Percentiles rank a stretch among this genome's conserved stretches.
Evolutionary conservation across 2,329 filamentous ascomycete genomes (phyloP).

Genomic region (Ophiostoma sp.): DNA sequence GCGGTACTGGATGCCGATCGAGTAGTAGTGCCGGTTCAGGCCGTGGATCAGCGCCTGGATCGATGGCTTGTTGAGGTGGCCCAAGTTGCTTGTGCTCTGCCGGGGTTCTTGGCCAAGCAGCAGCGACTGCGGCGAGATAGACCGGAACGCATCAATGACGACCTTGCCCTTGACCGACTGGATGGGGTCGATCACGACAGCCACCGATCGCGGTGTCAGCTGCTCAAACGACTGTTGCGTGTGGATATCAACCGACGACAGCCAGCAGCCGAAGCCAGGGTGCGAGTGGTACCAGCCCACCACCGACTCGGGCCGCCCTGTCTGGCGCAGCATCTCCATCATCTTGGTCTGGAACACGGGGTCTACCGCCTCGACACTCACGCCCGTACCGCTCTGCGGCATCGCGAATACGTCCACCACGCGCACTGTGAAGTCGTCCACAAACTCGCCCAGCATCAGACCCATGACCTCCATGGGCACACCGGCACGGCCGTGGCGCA

Average conservation of each 20-base stretch:
- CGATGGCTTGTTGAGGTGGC: slow-evolving; percentile 98
- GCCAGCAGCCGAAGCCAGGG: slow-evolving; percentile 98
- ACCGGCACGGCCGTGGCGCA: slow-evolving; percentile 92
- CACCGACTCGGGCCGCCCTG: slow-evolving; percentile 93
- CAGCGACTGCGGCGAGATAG: slow-evolving; percentile 95
- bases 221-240: slow-evolving; percentile 99
- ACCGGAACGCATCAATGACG: slow-evolving; percentile 96
- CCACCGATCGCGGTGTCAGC: slow-evolving; percentile 90
- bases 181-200: slow-evolving; percentile 96
- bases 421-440: slow-evolving; percentile 97
- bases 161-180: slow-evolving; percentile 99
- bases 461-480: slow-evolving; percentile 99
- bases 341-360: slow-evolving; percentile 99
- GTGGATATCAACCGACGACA: slow-evolving; percentile 98
- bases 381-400: slow-evolving; percentile 96
- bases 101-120: slow-evolving; percentile 98
- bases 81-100: slow-evolving; percentile 95
- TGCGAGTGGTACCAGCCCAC: slow-evolving; percentile 99
- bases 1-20: slow-evolving; percentile 95
- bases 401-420: slow-evolving; percentile 99
- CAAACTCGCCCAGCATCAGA: slow-evolving; percentile 96
- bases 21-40: slow-evolving; percentile 98
- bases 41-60: slow-evolving; percentile 98
- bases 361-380: slow-evolving; percentile 96
- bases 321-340: slow-evolving; percentile 99